Conservation (phyloP, 345 rosid species). For the Rhodamnia argentea region DNA sequence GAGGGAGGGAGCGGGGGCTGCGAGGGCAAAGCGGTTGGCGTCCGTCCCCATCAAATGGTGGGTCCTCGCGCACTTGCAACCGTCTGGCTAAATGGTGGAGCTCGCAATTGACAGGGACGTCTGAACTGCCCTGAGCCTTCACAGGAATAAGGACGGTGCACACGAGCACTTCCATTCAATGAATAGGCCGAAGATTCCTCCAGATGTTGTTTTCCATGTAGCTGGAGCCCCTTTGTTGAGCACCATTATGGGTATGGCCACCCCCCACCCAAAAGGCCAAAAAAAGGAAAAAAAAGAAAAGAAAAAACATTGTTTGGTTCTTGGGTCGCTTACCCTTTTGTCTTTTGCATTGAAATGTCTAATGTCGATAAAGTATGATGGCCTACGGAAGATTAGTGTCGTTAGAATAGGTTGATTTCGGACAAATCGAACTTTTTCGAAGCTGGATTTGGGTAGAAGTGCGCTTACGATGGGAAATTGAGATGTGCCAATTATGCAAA, state of each 20-base stretch:
- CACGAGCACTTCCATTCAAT: too few relatives aligned
- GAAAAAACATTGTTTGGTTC: not conserved
- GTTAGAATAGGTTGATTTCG: not conserved
- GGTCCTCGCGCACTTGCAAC: not conserved
- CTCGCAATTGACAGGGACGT: not conserved
- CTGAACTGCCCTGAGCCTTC: not conserved
- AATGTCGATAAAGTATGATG: not conserved
- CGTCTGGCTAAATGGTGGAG: not conserved
- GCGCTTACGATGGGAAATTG: not conserved
- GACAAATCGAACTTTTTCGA: not conserved
- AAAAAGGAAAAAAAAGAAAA: too few relatives aligned
- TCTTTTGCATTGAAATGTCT: not conserved
- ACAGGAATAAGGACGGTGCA: not conserved
- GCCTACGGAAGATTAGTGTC: not conserved
- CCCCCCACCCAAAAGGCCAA: too few relatives aligned
- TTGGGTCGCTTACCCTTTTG: not conserved
- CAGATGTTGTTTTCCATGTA: not conserved
- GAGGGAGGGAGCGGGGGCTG: too few relatives aligned
- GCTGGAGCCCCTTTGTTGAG: not conserved
- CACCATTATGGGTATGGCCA: not conserved
- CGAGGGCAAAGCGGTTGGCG: too few relatives aligned
- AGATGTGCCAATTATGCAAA: not conserved
- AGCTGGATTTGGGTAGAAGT: not conserved
- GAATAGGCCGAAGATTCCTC: too few relatives aligned
- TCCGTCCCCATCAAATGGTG: not conserved